These are phyloP conservation scores for Rhizomucor miehei DNA, from an alignment of 371 early-diverging fungal species.

Conservation along the genomic window DNA sequence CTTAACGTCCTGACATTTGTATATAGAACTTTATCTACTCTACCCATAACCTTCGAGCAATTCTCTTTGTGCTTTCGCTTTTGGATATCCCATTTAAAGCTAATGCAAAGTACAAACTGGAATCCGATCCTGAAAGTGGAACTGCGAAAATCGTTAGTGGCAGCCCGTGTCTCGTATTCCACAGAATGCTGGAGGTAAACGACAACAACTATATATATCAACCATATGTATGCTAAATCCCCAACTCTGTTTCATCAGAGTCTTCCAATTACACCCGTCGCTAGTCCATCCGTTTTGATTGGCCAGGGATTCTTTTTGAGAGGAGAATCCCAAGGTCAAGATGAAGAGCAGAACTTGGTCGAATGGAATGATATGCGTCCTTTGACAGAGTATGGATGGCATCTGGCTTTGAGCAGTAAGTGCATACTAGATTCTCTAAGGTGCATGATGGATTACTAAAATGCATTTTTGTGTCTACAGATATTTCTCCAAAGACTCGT, in stretches of 20 bases:
- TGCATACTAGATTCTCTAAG: too few relatives aligned
- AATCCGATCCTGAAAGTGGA: constrained; percentile 15
- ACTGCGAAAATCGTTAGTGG: constrained; percentile 21
- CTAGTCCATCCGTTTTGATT: constrained; percentile 22
- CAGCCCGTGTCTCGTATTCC: constrained; percentile 44
- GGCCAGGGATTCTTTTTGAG: constrained; percentile 29
- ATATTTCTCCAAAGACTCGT: constrained; percentile 25
- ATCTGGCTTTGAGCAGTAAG: constrained; percentile 39
- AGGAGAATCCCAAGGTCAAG: constrained; percentile 4
- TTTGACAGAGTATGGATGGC: constrained; percentile 32
- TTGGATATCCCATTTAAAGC: constrained; percentile 41
- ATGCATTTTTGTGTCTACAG: too few relatives aligned
- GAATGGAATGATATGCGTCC: constrained; percentile 17
- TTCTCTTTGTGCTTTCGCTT: constrained; percentile 42
- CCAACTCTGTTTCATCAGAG: background rate
- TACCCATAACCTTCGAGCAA: constrained; percentile 26
- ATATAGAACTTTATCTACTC: constrained; percentile 46
- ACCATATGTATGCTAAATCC: background rate
- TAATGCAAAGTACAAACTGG: constrained; percentile 17
- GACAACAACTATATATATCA: background rate
- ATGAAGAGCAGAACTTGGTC: constrained; percentile 23
- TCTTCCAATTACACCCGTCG: constrained; percentile 1
- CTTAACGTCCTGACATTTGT: too few relatives aligned
- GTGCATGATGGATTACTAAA: too few relatives aligned
- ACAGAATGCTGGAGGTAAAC: constrained; percentile 29